A percentile compares a stretch with the other conserved stretches of the same genome.
These are phyloP conservation scores for Chaetomium tenue DNA, from an alignment of 495 filamentous ascomycete genomes.

Conservation along the genomic window DNA sequence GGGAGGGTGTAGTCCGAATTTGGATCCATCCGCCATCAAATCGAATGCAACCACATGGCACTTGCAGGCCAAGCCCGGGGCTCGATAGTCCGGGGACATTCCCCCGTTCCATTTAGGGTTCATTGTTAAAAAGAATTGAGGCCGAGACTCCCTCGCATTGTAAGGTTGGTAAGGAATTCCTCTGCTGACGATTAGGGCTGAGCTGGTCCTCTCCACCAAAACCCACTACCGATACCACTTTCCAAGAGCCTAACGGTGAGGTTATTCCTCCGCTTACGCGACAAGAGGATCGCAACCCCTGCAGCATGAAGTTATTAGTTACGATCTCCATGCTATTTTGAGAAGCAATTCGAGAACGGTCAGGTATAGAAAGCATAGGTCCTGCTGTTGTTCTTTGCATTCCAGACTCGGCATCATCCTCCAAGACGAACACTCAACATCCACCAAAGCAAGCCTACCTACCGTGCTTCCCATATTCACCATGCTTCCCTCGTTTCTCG, in stretches of 20 bases:
- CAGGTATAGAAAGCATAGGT: slow-evolving; percentile 2
- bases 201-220: slow-evolving; percentile 3
- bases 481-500: slow-evolving; percentile 3
- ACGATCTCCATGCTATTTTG: slow-evolving; percentile 6
- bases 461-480: slow-evolving; percentile 6
- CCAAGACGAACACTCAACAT: slow-evolving; percentile 8
- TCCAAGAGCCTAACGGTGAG: slow-evolving; percentile 5
- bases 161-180: slow-evolving; percentile 5
- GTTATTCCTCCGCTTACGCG: slow-evolving; percentile 1
- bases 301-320: background rate
- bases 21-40: too few relatives aligned
- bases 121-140: slow-evolving; percentile 6
- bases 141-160: slow-evolving; percentile 6
- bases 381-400: slow-evolving; percentile 5
- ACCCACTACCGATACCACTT: slow-evolving; percentile 3
- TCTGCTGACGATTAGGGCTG: background rate
- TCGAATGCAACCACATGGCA: slow-evolving; percentile 4
- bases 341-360: slow-evolving; percentile 7
- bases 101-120: background rate
- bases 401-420: slow-evolving; percentile 3
- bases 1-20: too few relatives aligned
- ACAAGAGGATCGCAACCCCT: slow-evolving; percentile 2
- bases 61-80: background rate
- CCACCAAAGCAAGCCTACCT: background rate
- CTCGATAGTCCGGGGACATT: slow-evolving; percentile 4